Percentiles rank a stretch among this genome's conserved stretches.
These are phyloP conservation scores for Beta corolliflora DNA, from an alignment of 179 eudicot genomes.

Conservation along the genomic window DNA sequence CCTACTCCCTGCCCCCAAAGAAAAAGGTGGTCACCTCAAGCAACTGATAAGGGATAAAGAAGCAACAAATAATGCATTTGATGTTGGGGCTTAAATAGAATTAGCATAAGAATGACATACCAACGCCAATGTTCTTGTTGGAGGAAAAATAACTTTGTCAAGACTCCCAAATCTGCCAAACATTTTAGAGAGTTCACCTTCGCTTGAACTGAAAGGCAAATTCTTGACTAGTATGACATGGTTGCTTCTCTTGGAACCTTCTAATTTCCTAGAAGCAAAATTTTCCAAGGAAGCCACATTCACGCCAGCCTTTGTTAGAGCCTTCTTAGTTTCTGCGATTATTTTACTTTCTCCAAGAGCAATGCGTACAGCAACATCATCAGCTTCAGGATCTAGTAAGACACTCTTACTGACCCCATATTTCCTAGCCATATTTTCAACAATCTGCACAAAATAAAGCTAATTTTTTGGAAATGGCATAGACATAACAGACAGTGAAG, in stretches of 20 bases:
- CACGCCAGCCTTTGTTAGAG: constrained; percentile 80
- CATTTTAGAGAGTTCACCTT: constrained; percentile 73
- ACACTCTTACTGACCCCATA: constrained; percentile 82
- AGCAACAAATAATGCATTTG: not conserved
- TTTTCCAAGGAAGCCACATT: constrained; percentile 73
- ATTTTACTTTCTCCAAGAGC: constrained; percentile 92
- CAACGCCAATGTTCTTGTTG: constrained; percentile 77
- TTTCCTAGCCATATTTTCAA: constrained; percentile 82
- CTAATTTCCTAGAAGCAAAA: constrained; percentile 59
- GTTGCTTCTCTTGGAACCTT: constrained; percentile 71
- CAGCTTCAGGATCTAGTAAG: constrained; percentile 74
- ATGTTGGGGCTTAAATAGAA: no score
- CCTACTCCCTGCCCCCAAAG: no score
- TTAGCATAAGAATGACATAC: no score
- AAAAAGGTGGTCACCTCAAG: not conserved
- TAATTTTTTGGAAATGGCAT: not conserved
- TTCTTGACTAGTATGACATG: constrained; percentile 85
- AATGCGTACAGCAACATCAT: constrained; percentile 82
- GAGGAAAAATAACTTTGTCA: constrained; percentile 90
- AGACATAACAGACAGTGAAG: not conserved
- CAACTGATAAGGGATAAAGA: not conserved
- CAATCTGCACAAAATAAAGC: constrained; percentile 48
- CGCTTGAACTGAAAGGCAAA: constrained; percentile 78
- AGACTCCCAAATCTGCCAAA: constrained; percentile 81
- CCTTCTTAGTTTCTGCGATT: constrained; percentile 85